phyloP scores from a whole-genome alignment of 2,329 filamentous ascomycete species.

The Fusarium torreyae region DNA sequence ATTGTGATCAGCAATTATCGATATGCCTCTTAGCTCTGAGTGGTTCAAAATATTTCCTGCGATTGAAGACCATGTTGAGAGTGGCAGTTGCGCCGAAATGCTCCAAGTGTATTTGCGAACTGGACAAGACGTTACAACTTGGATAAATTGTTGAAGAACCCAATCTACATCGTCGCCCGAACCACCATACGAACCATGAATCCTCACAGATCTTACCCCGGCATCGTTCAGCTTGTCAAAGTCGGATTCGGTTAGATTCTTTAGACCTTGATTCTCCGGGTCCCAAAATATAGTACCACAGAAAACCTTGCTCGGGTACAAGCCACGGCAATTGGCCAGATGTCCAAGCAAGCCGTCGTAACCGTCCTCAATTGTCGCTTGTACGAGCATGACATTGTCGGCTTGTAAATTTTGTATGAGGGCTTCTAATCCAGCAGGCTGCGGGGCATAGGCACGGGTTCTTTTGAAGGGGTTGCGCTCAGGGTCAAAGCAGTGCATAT shows the following conservation, averaged over 20 bases:
- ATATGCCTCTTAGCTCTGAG: background rate
- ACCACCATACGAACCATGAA: constrained; percentile 17
- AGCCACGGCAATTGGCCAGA: background rate
- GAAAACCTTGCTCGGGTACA: background rate
- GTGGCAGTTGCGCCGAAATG: constrained; percentile 6
- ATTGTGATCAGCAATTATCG: constrained; percentile 3
- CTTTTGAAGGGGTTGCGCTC: background rate
- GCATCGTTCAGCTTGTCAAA: background rate
- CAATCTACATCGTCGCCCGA: background rate
- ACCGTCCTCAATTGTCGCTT: constrained; percentile 20
- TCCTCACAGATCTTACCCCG: constrained; percentile 1
- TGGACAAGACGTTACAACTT: background rate
- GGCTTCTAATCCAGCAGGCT: background rate
- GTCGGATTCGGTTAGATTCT: background rate
- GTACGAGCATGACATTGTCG: constrained; percentile 13
- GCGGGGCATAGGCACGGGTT: constrained; percentile 10
- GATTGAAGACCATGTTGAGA: constrained; percentile 4
- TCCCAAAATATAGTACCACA: constrained; percentile 10
- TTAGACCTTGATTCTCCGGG: background rate
- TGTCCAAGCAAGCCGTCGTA: background rate
- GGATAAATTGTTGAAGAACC: background rate
- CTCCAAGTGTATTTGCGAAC: constrained; percentile 2
- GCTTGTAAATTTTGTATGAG: background rate
- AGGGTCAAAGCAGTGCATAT: constrained; percentile 16
- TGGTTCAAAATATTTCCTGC: constrained; percentile 2